phyloP scores from a whole-genome alignment of 805 yeast species.

The Teunomyces pallodes region DNA sequence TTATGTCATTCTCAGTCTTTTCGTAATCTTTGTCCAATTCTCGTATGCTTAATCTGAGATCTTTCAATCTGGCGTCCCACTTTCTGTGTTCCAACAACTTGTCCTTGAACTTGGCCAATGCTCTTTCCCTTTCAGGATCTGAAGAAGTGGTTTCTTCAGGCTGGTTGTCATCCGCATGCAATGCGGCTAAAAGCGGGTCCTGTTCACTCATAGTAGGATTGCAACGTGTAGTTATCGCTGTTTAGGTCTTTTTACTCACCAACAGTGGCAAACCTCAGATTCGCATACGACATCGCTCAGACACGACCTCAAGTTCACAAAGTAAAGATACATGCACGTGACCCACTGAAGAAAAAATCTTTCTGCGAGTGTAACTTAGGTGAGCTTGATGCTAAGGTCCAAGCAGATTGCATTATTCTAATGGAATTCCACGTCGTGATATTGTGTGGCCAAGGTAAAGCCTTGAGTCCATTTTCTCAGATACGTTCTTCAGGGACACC shows the following conservation, averaged over 20 bases:
- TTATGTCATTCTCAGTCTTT: conserved; percentile 94
- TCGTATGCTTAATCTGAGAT: conserved; percentile 76
- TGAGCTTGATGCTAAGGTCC: background rate
- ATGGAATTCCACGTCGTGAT: conserved; percentile 95
- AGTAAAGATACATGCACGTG: background rate
- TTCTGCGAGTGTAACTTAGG: background rate
- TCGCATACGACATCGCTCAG: background rate
- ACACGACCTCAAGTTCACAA: background rate
- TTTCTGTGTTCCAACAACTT: conserved; percentile 90
- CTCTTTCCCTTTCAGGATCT: conserved; percentile 74
- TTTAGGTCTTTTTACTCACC: background rate
- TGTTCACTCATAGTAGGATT: conserved; percentile 6
- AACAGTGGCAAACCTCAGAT: conserved; percentile 4
- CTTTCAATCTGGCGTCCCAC: conserved; percentile 89
- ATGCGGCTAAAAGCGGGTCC: conserved; percentile 75
- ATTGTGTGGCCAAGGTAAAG: conserved; percentile 81
- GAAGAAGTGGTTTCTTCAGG: conserved; percentile 25
- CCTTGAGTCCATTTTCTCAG: conserved; percentile 68
- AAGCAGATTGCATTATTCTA: background rate
- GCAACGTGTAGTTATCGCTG: background rate
- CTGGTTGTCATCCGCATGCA: conserved; percentile 37
- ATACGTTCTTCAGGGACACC: conserved; percentile 62
- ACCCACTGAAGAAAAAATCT: background rate
- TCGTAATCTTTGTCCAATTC: conserved; percentile 80
- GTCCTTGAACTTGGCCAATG: conserved; percentile 74